phyloP scores from a whole-genome alignment of 176 grass and related monocot genomes.

The Carex littledalei region DNA sequence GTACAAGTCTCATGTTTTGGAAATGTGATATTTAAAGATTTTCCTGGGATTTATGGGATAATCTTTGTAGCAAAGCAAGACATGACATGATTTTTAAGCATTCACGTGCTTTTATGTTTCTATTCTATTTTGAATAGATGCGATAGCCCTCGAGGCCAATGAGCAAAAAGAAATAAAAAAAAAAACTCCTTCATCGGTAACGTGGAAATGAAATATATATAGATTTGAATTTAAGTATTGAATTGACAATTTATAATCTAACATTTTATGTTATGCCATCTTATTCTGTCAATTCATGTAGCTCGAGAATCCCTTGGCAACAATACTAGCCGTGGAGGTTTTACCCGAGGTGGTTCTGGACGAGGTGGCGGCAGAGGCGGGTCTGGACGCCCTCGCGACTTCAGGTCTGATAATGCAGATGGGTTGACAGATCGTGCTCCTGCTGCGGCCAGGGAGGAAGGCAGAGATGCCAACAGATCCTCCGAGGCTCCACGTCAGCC shows the following conservation, averaged over 20 bases:
- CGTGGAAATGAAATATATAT: not conserved
- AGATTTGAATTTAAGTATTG: not conserved
- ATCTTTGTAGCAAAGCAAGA: not conserved
- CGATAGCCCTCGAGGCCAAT: not conserved
- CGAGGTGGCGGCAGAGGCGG: slow-evolving; percentile 53
- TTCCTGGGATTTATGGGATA: not conserved
- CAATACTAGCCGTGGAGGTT: slow-evolving; percentile 46
- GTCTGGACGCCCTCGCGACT: slow-evolving; percentile 43
- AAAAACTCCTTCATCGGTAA: not conserved
- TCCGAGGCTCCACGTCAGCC: slow-evolving; percentile 39
- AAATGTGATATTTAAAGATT: not conserved
- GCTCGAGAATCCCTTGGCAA: not conserved
- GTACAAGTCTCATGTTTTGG: not conserved
- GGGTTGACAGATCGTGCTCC: slow-evolving; percentile 42
- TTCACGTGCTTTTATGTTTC: not conserved
- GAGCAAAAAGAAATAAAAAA: not conserved
- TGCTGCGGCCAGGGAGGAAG: slow-evolving; percentile 23
- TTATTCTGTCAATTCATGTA: slow-evolving; percentile 11
- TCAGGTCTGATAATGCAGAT: slow-evolving; percentile 35
- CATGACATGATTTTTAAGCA: not conserved
- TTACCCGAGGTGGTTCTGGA: slow-evolving; percentile 51
- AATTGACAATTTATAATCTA: not conserved
- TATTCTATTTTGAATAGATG: not conserved
- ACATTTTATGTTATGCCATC: not conserved
- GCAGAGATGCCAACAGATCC: slow-evolving; percentile 40